A percentile compares a stretch with the other conserved stretches of the same genome.
These are phyloP conservation scores for Corymbia citriodora DNA, from an alignment of 441 rosid genomes.

Conservation along the genomic window DNA sequence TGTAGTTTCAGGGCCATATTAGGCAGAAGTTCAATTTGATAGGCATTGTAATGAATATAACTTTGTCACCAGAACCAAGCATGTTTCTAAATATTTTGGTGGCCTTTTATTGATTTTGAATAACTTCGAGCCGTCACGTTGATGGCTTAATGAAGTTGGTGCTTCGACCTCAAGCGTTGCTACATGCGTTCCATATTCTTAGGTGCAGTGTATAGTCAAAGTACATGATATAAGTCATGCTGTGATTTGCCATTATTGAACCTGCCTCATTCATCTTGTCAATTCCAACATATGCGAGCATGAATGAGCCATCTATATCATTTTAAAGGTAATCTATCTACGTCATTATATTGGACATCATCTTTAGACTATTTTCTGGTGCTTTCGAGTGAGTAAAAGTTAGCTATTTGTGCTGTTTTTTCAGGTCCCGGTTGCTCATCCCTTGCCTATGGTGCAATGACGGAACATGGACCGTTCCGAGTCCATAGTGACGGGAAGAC, in stretches of 20 bases:
- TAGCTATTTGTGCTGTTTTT: background rate
- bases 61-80: background rate
- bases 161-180: background rate
- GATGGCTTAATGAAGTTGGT: background rate
- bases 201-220: background rate
- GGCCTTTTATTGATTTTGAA: background rate
- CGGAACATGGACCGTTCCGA: slow-evolving; percentile 82
- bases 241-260: background rate
- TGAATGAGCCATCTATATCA: background rate
- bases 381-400: background rate
- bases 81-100: background rate
- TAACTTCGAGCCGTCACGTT: background rate
- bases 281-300: background rate
- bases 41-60: background rate
- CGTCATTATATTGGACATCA: background rate
- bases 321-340: background rate
- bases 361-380: background rate
- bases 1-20: background rate
- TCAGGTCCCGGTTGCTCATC: slow-evolving; percentile 95
- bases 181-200: background rate
- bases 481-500: slow-evolving; percentile 83
- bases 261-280: background rate
- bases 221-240: background rate
- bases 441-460: slow-evolving; percentile 76
- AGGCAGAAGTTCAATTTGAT: background rate